Evolutionary conservation across 805 yeast genomes (phyloP), one percentile per base, ranked within the genome.

Genomic region (Osmozyma mogii): DNA sequence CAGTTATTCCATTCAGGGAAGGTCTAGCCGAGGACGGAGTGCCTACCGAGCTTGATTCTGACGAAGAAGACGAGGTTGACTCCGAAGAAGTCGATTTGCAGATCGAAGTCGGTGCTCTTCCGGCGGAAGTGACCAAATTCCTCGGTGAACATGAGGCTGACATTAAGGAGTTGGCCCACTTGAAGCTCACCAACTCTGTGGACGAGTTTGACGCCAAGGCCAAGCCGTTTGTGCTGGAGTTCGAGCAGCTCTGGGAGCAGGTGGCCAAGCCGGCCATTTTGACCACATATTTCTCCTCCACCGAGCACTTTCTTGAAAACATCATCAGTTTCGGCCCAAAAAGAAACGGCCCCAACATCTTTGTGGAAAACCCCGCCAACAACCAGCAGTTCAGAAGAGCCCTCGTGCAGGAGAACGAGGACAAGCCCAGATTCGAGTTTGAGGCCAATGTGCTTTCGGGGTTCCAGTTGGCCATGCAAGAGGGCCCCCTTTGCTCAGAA

Each of bases 1-100:
- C 98, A 0, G 89, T 83, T 14, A 94, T 92, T 41, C 97, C 98
- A 8, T 92, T 81, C 51, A 63, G 95, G 38, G 99, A 92, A 52
- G 84, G 96, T 0, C 75, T 84, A 4, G 54, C 70, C 8, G 43
- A 31, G 8, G 41, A 43, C 7, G 41, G 35, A 2, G 41, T 37
- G 12, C 44, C 41, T 14, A 41, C 31, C 11, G 40, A 42, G 6
- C 44, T 31, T 3, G 45, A 39, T 8, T 37, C 30, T 3, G 45
- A 36, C 24, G 30, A 24, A 1, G 44, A 41, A 1, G 44, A 38
- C 69, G 4, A 61, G 78, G 42, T 78, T 80, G 24, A 24, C 10
- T 23, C 30, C n/a, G 13, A 30, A 24, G 64, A 62, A 2, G 51
- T 59, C 7, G 68, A 65, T 23, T 52, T 77, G 26, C 63, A 58